Conservation (phyloP, 306 rosid species). For the Medicago lupulina region DNA sequence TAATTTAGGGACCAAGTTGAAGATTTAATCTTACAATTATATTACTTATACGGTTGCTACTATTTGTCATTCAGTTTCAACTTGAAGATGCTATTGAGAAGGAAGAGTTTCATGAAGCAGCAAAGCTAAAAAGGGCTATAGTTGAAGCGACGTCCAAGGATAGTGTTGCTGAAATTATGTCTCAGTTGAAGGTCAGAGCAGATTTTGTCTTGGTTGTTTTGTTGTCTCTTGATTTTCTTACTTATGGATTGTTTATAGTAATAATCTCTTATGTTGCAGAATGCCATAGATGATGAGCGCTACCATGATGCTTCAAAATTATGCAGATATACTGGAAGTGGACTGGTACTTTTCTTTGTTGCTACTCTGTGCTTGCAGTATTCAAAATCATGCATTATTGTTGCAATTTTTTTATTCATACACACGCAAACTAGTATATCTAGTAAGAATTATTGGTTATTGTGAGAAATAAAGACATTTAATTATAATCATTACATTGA, state of each 20-base stretch:
- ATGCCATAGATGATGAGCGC: constrained; percentile 87
- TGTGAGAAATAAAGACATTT: not conserved
- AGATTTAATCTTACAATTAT: not conserved
- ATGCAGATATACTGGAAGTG: constrained; percentile 91
- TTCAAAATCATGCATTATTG: constrained; percentile 30
- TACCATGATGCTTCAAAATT: constrained; percentile 90
- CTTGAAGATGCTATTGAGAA: constrained; percentile 97
- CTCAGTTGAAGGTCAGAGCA: constrained; percentile 72
- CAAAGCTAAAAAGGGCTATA: constrained; percentile 73
- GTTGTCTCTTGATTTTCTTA: not conserved
- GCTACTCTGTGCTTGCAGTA: constrained; percentile 34
- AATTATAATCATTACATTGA: constrained; percentile 7
- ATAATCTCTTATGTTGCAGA: constrained; percentile 55
- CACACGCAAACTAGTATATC: not conserved
- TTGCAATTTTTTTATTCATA: constrained; percentile 6
- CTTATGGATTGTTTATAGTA: constrained; percentile 25
- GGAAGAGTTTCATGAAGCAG: constrained; percentile 90
- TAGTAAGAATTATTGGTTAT: not conserved
- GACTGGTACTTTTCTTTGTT: constrained; percentile 68
- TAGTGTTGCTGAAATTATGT: constrained; percentile 81
- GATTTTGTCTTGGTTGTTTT: constrained; percentile 35
- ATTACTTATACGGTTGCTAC: constrained; percentile 24
- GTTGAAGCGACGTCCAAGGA: constrained; percentile 85
- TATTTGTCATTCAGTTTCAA: constrained; percentile 67
- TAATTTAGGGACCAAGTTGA: too few species aligned